phyloP scores from a whole-genome alignment of 169 alveolate genomes.

The Theileria equi region DNA sequence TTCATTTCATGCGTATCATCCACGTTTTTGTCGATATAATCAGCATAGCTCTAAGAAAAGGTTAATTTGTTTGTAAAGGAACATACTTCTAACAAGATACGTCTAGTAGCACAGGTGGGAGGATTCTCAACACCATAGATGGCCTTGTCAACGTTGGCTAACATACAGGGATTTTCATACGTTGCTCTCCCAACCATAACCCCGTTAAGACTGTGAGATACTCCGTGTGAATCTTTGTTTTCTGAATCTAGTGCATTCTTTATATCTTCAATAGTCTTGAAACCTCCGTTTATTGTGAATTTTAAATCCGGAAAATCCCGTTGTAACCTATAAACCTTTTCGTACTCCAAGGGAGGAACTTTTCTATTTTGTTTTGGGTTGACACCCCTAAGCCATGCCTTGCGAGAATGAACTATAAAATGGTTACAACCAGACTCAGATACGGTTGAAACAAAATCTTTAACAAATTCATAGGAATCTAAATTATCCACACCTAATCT shows the following conservation, averaged over 20 bases:
- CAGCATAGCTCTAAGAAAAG: conserved; percentile 43
- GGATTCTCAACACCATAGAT: conserved; percentile 63
- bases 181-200: conserved; percentile 84
- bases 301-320: conserved; percentile 85
- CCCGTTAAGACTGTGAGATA: conserved; percentile 65
- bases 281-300: conserved; percentile 92
- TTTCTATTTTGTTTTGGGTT: conserved; percentile 90
- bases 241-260: conserved; percentile 57
- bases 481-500: conserved; percentile 93
- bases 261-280: conserved; percentile 72
- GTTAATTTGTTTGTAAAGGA: conserved; percentile 27
- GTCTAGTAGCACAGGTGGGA: conserved; percentile 65
- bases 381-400: conserved; percentile 90
- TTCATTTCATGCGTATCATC: conserved; percentile 24
- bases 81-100: conserved; percentile 66
- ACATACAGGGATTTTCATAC: conserved; percentile 77
- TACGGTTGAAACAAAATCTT: conserved; percentile 75
- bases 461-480: conserved; percentile 80
- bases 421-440: conserved; percentile 83
- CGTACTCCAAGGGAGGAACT: conserved; percentile 88
- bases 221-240: conserved; percentile 12
- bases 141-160: conserved; percentile 71
- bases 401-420: conserved; percentile 93
- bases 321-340: conserved; percentile 83
- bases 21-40: conserved; percentile 52